Evolutionary conservation across 2,329 filamentous ascomycete genomes (phyloP).

Genomic region (Ambrosiella beaveri): DNA sequence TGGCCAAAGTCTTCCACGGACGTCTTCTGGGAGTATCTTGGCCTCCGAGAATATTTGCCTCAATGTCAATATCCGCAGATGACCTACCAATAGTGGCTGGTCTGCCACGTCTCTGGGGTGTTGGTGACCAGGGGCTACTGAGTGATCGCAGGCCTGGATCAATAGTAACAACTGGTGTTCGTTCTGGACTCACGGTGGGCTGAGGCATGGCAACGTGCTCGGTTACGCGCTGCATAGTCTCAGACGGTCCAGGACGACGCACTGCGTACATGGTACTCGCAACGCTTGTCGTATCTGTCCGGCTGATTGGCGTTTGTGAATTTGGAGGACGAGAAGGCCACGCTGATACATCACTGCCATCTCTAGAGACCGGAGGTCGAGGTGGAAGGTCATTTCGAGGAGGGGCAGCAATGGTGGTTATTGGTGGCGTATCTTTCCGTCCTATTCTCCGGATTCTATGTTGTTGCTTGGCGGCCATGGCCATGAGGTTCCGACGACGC

Average conservation of each 20-base stretch:
- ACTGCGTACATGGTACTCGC: constrained; percentile 48
- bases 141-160: neutral
- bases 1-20: constrained; percentile 18
- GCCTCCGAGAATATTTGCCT: constrained; percentile 7
- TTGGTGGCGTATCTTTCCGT: constrained; percentile 14
- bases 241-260: constrained; percentile 38
- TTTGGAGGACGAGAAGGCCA: constrained; percentile 40
- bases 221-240: constrained; percentile 14
- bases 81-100: neutral
- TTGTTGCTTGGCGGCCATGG: constrained; percentile 3
- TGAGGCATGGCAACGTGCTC: constrained; percentile 4
- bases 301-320: constrained; percentile 38
- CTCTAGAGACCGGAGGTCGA: neutral
- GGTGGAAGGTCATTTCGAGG: constrained; percentile 27
- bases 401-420: constrained; percentile 16
- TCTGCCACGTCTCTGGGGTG: no score
- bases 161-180: neutral
- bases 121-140: neutral
- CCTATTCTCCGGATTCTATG: neutral
- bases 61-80: constrained; percentile 5
- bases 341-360: constrained; percentile 19
- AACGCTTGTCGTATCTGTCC: constrained; percentile 45
- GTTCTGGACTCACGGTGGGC: neutral
- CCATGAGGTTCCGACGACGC: neutral
- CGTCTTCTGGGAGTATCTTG: neutral